Evolutionary conservation across 129 eudicot species (phyloP).

Genomic region (Artemisia tridentata): DNA sequence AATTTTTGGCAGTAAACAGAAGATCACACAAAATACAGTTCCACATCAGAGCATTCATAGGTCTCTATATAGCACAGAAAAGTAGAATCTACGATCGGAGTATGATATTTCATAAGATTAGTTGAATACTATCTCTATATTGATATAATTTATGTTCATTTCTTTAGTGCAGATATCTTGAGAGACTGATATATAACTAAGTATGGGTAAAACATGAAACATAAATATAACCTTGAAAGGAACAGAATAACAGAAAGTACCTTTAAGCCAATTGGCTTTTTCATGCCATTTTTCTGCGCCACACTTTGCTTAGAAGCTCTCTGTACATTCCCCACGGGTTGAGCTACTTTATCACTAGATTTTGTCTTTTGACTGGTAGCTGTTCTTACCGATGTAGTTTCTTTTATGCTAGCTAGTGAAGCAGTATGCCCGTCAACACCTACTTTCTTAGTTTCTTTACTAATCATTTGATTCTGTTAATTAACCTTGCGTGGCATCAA

Average conservation of each 20-base stretch:
- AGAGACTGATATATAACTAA: too few species aligned
- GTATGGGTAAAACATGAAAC: too few species aligned
- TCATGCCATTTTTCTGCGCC: constrained; percentile 30
- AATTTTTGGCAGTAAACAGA: too few species aligned
- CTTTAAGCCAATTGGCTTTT: constrained; percentile 34
- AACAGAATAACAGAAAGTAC: constrained; percentile 14
- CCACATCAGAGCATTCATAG: too few species aligned
- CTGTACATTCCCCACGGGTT: constrained; percentile 27
- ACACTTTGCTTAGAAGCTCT: constrained; percentile 31
- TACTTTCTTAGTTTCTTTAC: constrained; percentile 18
- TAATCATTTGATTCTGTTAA: constrained; percentile 5
- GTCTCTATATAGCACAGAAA: too few species aligned
- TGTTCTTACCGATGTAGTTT: constrained; percentile 19
- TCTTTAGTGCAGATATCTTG: too few species aligned
- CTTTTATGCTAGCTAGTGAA: constrained; percentile 31
- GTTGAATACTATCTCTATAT: too few species aligned
- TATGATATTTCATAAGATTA: too few species aligned
- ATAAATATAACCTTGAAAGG: background rate
- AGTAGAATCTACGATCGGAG: too few species aligned
- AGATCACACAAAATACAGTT: too few species aligned
- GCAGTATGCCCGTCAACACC: constrained; percentile 9
- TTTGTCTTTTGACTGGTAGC: constrained; percentile 17
- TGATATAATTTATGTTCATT: too few species aligned
- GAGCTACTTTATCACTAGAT: constrained; percentile 21
- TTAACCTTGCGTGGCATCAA: constrained; percentile 36